phyloP scores from a whole-genome alignment of 1,139 yeast species.

The Arxiozyma heterogenica region DNA sequence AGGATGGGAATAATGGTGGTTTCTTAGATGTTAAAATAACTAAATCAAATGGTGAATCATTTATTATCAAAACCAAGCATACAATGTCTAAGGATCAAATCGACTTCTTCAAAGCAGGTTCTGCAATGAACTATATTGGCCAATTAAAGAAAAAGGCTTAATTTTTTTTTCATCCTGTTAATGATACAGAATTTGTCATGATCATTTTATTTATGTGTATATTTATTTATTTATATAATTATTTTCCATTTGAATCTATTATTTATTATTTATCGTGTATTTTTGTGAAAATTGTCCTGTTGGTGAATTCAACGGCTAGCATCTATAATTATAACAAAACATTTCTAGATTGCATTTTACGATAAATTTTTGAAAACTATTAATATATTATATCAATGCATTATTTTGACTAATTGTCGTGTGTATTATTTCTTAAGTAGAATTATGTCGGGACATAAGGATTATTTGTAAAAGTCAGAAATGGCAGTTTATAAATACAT shows the following conservation, averaged over 20 bases:
- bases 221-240: slow-evolving; percentile 5
- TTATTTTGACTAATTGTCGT: no score
- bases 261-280: not conserved
- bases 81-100: slow-evolving; percentile 96
- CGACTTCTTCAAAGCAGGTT: slow-evolving; percentile 93
- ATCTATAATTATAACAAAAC: not conserved
- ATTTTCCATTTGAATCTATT: not conserved
- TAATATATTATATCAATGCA: not conserved
- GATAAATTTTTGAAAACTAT: not conserved
- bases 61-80: slow-evolving; percentile 71
- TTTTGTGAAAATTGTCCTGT: no score
- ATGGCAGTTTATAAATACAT: no score
- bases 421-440: no score
- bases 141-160: slow-evolving; percentile 34
- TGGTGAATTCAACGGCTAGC: not conserved
- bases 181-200: not conserved
- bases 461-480: no score
- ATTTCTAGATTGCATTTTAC: not conserved
- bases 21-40: slow-evolving; percentile 59
- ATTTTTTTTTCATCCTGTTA: not conserved
- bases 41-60: slow-evolving; percentile 62
- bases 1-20: slow-evolving; percentile 85
- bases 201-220: not conserved
- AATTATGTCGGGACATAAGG: no score
- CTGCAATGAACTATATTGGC: slow-evolving; percentile 71